Percentiles rank a stretch among this genome's conserved stretches.
These are phyloP conservation scores for Yamadazyma buinensis DNA, from an alignment of 1,139 yeast species.

Conservation along the genomic window DNA sequence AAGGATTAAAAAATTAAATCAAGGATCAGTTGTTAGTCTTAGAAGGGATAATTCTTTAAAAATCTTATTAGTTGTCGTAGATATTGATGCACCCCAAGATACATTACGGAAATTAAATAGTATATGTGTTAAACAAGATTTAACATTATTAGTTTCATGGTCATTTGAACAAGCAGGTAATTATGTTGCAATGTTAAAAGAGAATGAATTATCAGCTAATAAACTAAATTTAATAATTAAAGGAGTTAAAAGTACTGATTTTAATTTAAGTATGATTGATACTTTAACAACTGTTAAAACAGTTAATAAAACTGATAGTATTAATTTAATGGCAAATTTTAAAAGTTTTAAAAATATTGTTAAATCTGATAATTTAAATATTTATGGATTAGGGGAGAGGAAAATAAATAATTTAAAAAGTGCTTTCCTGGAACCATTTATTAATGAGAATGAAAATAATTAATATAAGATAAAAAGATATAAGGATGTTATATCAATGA, in stretches of 20 bases:
- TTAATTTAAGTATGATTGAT: constrained; percentile 47
- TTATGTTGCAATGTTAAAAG: constrained; percentile 55
- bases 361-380: constrained; percentile 21
- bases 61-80: constrained; percentile 70
- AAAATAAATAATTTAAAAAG: constrained; percentile 43
- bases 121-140: constrained; percentile 64
- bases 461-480: too few relatives aligned
- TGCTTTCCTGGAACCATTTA: constrained; percentile 53
- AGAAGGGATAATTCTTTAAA: constrained; percentile 45
- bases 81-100: constrained; percentile 71
- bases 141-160: constrained; percentile 76
- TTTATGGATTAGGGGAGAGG: constrained; percentile 55
- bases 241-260: constrained; percentile 42
- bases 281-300: constrained; percentile 50
- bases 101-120: constrained; percentile 66
- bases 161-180: constrained; percentile 82
- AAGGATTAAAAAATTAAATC: constrained; percentile 53
- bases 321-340: constrained; percentile 49
- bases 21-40: constrained; percentile 21
- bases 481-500: too few relatives aligned
- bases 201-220: constrained; percentile 35
- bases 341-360: constrained; percentile 51
- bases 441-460: constrained; percentile 12
- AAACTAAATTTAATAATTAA: constrained; percentile 29
- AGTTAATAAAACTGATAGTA: constrained; percentile 59